phyloP scores from a whole-genome alignment of 768 basidiomycete genomes.

The Boletellus sp. region DNA sequence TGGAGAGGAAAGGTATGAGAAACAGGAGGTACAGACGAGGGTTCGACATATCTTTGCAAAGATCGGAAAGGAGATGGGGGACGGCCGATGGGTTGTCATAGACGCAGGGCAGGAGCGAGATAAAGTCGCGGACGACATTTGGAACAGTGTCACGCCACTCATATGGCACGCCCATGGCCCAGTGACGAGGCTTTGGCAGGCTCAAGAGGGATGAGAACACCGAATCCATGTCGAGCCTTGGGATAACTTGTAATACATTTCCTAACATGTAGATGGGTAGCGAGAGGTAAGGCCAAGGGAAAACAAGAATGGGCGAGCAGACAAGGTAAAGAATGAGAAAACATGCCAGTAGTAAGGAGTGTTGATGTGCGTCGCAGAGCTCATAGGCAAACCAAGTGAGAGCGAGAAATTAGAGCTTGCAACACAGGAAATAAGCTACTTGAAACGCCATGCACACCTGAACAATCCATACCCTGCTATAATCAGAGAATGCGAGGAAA shows the following conservation, averaged over 20 bases:
- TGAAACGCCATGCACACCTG: slow-evolving; percentile 16
- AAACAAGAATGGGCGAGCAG: slow-evolving; percentile 12
- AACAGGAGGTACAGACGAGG: slow-evolving; percentile 63
- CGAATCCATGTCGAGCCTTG: slow-evolving; percentile 7
- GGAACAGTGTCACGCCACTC: slow-evolving; percentile 47
- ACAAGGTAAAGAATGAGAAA: slow-evolving; percentile 1
- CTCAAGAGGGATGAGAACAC: neutral
- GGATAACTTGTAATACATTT: slow-evolving; percentile 23
- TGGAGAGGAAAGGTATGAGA: slow-evolving; percentile 87
- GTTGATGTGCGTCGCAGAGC: slow-evolving; percentile 7
- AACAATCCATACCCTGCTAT: slow-evolving; percentile 13
- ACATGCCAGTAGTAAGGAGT: slow-evolving; percentile 9
- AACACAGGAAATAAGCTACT: slow-evolving; percentile 16
- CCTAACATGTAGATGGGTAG: slow-evolving; percentile 24
- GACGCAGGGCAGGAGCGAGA: slow-evolving; percentile 55
- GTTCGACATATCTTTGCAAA: slow-evolving; percentile 59
- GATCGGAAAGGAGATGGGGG: slow-evolving; percentile 51
- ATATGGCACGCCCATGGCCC: slow-evolving; percentile 35
- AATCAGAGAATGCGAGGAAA: slow-evolving; percentile 12
- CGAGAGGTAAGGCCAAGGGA: slow-evolving; percentile 8
- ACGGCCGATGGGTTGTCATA: slow-evolving; percentile 49
- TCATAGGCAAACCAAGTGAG: slow-evolving; percentile 10
- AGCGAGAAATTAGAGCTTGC: slow-evolving; percentile 8
- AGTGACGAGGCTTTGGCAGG: slow-evolving; percentile 51
- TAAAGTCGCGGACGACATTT: slow-evolving; percentile 52